Base-by-base conservation (phyloP, 176 grass and related monocot species). In the Musa beccarii region DNA sequence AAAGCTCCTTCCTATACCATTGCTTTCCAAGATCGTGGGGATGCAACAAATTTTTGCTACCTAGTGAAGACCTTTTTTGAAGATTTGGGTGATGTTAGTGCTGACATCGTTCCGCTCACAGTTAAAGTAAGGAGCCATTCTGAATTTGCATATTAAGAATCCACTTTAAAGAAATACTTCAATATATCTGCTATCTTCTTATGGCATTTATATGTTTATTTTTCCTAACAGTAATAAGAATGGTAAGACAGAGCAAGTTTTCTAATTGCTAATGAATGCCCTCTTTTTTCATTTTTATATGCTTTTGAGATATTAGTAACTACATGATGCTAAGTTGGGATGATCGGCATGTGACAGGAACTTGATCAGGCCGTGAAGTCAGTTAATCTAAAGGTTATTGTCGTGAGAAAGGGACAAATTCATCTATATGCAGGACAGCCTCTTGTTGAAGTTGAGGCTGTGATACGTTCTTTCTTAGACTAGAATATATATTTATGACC, bases 61-160 rank as follows among this genome's bases (percentile, higher is more conserved):
- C 69, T 86, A 66, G 22, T 86, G 13, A 80, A 86, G 59, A 75
- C 79, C 63, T 82, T 82, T 75, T 86, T 86, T 25, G 69, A 86
- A 75, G 84, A 75, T 66, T 63, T 86, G 62, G 69, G 77, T 68
- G 84, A 86, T 79, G 69, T 79, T 61, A 82, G 52, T 51, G 84
- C 84, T n/a, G 75, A 86, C 10, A 1, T 79, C 29, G 75, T 82
- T 79, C 84, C 79, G 62, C 57, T 86, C 43, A 78, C 79, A 70
- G 79, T 82, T 54, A 57, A 86, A 82, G 84, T 82, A 79, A 67
- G 84, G 26, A 26, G 2, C 10, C 16, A 51, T 17, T 51, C 16
- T 16, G 62, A 10, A 62, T 13, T 8, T 28, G 9, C 74, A 61
- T 50, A 17, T 43, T 61, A 9, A 21, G 49, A 2, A 19, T 53